A percentile compares a stretch with the other conserved stretches of the same genome.
These are phyloP conservation scores for Benincasa hispida DNA, from an alignment of 306 rosid species.

Conservation along the genomic window DNA sequence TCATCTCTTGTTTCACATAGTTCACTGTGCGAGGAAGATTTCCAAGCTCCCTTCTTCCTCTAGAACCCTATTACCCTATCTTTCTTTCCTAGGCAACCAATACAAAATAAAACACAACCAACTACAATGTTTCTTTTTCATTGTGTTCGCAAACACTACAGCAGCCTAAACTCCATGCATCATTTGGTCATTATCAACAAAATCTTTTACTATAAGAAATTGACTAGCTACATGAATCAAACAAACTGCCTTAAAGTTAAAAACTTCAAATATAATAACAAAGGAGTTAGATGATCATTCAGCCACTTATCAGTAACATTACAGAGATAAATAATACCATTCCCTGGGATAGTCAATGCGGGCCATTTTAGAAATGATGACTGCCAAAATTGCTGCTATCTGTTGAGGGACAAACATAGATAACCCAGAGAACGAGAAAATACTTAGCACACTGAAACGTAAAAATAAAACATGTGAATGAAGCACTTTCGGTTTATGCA, in stretches of 20 bases:
- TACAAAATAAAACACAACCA: neutral
- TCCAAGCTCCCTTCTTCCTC: neutral
- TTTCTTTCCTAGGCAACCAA: neutral
- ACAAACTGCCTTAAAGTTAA: neutral
- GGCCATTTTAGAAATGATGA: slow-evolving; percentile 85
- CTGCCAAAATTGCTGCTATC: slow-evolving; percentile 83
- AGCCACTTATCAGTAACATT: neutral
- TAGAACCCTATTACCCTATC: neutral
- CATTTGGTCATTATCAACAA: neutral
- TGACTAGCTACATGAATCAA: neutral
- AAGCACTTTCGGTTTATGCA: neutral
- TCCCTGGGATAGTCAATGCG: slow-evolving; percentile 92
- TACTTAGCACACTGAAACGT: slow-evolving; percentile 14
- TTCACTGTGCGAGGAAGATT: neutral
- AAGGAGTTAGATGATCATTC: neutral
- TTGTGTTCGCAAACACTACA: neutral
- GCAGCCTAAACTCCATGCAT: neutral
- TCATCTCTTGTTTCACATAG: neutral
- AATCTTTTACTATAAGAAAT: neutral
- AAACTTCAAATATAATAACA: neutral
- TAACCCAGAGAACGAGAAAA: neutral
- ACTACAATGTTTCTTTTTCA: neutral
- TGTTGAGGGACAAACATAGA: slow-evolving; percentile 25
- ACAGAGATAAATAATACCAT: slow-evolving; percentile 40
- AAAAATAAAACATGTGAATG: slow-evolving; percentile 2